A percentile compares a stretch with the other conserved stretches of the same genome.
Conservation (phyloP, 768 basidiomycete species). For the Kwoniella europaea region DNA sequence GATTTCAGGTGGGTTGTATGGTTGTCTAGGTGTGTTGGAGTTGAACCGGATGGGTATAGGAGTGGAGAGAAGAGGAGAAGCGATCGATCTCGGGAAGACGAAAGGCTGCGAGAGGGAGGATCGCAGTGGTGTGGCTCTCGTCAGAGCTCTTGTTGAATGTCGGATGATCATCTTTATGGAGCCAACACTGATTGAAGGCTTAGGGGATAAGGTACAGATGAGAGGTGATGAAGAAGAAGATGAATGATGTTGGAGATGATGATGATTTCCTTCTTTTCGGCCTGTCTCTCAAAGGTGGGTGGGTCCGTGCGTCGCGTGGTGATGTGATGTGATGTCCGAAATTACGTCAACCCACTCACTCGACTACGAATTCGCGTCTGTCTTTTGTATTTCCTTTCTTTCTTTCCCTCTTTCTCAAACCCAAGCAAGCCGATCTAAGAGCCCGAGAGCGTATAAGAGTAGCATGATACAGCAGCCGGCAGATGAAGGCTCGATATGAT, state of each 20-base stretch:
- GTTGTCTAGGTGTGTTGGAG: conserved; percentile 22
- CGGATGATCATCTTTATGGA: conserved; percentile 21
- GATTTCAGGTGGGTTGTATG: conserved; percentile 16
- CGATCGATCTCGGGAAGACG: not conserved
- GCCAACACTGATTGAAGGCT: not conserved
- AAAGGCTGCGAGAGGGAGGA: not conserved
- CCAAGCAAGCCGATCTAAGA: not conserved
- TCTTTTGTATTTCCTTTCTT: not conserved
- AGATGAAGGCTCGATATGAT: conserved; percentile 25
- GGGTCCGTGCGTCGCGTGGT: conserved; percentile 1
- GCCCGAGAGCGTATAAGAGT: not conserved
- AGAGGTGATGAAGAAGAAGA: not conserved
- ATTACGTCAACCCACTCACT: conserved; percentile 15
- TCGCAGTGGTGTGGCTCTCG: conserved; percentile 1
- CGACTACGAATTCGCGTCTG: not conserved
- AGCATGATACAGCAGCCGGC: not conserved
- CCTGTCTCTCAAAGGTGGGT: not conserved
- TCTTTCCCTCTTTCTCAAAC: not conserved
- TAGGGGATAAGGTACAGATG: not conserved
- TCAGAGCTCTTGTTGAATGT: conserved; percentile 8
- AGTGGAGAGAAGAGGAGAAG: not conserved
- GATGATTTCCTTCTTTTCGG: conserved; percentile 6
- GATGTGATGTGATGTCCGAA: too few species aligned
- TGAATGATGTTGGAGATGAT: not conserved
- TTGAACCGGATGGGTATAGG: conserved; percentile 17